Evolutionary conservation across 495 filamentous ascomycete genomes (phyloP), one percentile per base, ranked within the genome.

Genomic region (Aspergillus asperescens): DNA sequence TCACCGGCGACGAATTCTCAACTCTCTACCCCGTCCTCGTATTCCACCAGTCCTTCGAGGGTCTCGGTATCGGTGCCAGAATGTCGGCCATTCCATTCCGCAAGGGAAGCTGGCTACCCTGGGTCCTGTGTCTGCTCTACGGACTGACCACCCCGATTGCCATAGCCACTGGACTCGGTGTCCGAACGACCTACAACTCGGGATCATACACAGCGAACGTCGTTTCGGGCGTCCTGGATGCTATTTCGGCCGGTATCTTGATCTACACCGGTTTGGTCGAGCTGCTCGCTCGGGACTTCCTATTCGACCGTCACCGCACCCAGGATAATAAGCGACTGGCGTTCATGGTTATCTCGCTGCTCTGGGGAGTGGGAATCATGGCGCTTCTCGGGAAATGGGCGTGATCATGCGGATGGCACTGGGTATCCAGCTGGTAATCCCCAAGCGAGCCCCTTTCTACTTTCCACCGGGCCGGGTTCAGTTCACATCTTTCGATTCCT

Each of bases 321-420:
- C 37, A 43, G 39, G 44, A 54, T 8, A 54, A 35, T 25, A 35
- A 38, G 38, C 52, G 46, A 16, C 20, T 55, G 7, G 13, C 15
- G 1, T 55, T 49, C 9, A 55, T 55, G 52, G 38, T 55, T 5
- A 10, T 55, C 13, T 55, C 28, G 1, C 25, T 50, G 22, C 32
- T 55, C 6, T 31, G n/a, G 37, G 52, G 52, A 5, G 31, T 29
- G 20, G 52, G 52, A 13, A 32, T 55, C 15, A 55, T 55, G 52
- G 52, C 52, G 2, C 31, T 55, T 8, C 20, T 55, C 23, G 52
- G 52, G 1, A 49, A 55, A 10, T 55, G 52, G 52, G 52, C 52
- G 7, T 55, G 34, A 35, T 31, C 24, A 7, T 37, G 2, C 34
- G n/a, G 39, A 27, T n/a, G n/a, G n/a, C n/a, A n/a, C n/a, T n/a